Evolutionary conservation across 352 stramenopile genomes (phyloP), one percentile per base, ranked within the genome.

Genomic region (Phytophthora megakarya): DNA sequence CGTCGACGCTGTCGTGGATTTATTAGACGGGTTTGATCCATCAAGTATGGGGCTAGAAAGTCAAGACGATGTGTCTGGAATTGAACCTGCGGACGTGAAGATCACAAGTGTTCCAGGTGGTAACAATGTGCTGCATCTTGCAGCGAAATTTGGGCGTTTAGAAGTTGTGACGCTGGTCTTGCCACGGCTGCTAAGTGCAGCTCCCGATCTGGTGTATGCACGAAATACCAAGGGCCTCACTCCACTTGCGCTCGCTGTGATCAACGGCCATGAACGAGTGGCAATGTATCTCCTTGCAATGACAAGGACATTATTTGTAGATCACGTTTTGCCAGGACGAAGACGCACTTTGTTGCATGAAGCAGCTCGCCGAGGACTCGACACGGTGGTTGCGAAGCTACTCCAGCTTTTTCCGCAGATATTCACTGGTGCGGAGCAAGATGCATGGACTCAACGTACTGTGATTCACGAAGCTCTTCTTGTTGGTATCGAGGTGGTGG

Each of bases 271-370:
- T 39, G 80, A 88, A 32, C 66, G 82, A 19, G 64, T 89, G 15
- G 77, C 80, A 3, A 60, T 76, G 44, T 90, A 86, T 48, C 35
- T 92, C 6, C 51, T 92, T 10, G 78, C 78, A 15, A 89, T 85
- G 68, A 82, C 71, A 0, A 64, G 72, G 3, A 53, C 76, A n/a
- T 50, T 89, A 28, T 83, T 80, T 55, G 54, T 57, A 0, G 38
- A 67, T 5, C 30, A 62, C 18, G 32, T 65, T 28, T 25, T 61
- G 10, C 47, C 65, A 22, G 54, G 48, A 0, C 64, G 73, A 61
- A 61, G 62, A 44, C 66, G 79, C 0, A 84, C 78, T 3, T 55
- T 89, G 11, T 52, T 92, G 0, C 71, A 86, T 18, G 70, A 85
- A 42, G 79, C 83, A 3, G 79, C 82, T 45, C 69, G 74, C 0